Evolutionary conservation across 106 monocot genomes (phyloP).

Genomic region (Alisma plantagoaquatica): DNA sequence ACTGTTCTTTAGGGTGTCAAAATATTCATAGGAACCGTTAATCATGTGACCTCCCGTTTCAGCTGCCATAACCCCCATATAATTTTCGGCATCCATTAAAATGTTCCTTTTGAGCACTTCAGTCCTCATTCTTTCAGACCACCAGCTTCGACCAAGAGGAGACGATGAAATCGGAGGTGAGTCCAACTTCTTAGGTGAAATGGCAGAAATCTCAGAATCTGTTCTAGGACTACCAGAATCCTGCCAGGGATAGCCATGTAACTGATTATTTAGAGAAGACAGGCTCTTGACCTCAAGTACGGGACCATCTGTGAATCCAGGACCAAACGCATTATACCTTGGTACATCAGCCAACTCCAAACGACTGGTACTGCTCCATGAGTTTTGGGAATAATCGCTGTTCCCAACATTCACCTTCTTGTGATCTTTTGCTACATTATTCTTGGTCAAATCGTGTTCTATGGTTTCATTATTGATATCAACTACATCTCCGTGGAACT

Average conservation of each 20-base stretch:
- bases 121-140: constrained; percentile 46
- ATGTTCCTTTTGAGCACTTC: constrained; percentile 12
- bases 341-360: constrained; percentile 8
- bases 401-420: constrained; percentile 57
- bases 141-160: constrained; percentile 87
- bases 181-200: constrained; percentile 33
- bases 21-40: constrained; percentile 16
- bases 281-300: constrained; percentile 39
- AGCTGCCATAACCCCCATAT: constrained; percentile 5
- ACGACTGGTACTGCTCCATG: constrained; percentile 10
- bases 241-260: constrained; percentile 15
- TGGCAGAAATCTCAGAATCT: constrained; percentile 4
- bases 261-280: constrained; percentile 11
- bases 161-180: constrained; percentile 73
- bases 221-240: constrained; percentile 3
- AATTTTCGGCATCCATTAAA: constrained; percentile 24
- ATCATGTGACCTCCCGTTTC: constrained; percentile 16
- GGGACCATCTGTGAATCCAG: constrained; percentile 61
- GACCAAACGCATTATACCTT: constrained; percentile 8
- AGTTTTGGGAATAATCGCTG: constrained; percentile 9
- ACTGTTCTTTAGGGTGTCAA: constrained; percentile 21
- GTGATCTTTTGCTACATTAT: constrained; percentile 19
- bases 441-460: constrained; percentile 7
- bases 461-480: constrained; percentile 19
- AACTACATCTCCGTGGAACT: constrained; percentile 48